Conservation (phyloP, 108 stramenopile species). For the Fistulifera pelliculosa region DNA sequence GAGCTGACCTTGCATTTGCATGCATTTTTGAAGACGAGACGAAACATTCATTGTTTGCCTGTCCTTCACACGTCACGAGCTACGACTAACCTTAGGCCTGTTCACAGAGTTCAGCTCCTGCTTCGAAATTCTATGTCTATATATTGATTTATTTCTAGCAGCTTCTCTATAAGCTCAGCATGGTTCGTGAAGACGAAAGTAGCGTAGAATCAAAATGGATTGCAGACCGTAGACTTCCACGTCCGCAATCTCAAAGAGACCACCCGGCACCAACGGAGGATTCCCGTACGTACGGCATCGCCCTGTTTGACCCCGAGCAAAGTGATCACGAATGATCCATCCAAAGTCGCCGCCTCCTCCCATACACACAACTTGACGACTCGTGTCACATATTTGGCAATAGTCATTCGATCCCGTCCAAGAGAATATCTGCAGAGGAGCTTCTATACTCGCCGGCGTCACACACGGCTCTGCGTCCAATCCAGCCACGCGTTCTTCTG, state of each 20-base stretch:
- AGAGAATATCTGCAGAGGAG: slow-evolving; percentile 9
- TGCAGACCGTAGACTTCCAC: slow-evolving; percentile 35
- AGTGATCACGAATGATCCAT: slow-evolving; percentile 21
- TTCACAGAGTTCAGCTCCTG: too few relatives aligned
- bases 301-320: slow-evolving; percentile 22
- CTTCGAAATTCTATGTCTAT: too few relatives aligned
- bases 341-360: slow-evolving; percentile 39
- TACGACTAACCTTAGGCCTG: too few relatives aligned
- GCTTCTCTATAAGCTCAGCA: too few relatives aligned
- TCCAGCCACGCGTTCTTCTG: not conserved
- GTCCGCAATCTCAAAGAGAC: slow-evolving; percentile 23
- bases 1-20: too few relatives aligned
- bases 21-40: too few relatives aligned
- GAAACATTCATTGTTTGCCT: too few relatives aligned
- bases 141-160: too few relatives aligned
- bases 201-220: not conserved
- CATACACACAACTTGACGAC: slow-evolving; percentile 17
- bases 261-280: slow-evolving; percentile 16
- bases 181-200: not conserved
- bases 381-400: slow-evolving; percentile 29
- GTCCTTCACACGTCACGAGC: too few relatives aligned
- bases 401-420: slow-evolving; percentile 39
- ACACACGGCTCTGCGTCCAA: not conserved
- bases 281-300: slow-evolving; percentile 31
- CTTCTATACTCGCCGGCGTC: not conserved